Evolutionary conservation across 164 flowering plant genomes (phyloP).

Genomic region (Tetracentron sinense): DNA sequence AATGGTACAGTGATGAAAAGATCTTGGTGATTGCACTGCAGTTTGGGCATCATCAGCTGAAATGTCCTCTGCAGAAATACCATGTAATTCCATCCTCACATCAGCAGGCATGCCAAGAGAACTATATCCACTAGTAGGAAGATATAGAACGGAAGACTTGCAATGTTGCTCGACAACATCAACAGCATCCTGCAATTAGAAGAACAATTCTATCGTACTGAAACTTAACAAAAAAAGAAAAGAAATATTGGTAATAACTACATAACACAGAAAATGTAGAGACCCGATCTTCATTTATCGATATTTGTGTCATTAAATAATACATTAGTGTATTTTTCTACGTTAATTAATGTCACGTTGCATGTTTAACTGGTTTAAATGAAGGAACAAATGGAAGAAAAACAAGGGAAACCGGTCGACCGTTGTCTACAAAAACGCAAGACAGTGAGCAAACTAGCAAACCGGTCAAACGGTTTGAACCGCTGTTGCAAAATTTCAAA

Average conservation of each 20-base stretch:
- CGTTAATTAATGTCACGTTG: no score
- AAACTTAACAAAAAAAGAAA: no score
- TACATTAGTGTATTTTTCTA: no score
- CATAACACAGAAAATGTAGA: neutral
- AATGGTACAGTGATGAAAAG: conserved; percentile 4
- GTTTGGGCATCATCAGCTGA: conserved; percentile 16
- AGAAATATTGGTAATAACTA: neutral
- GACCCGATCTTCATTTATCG: no score
- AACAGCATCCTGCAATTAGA: conserved; percentile 32
- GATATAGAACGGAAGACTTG: conserved; percentile 8
- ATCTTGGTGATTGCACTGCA: conserved; percentile 7
- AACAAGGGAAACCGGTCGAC: no score
- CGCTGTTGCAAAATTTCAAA: no score
- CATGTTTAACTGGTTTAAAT: no score
- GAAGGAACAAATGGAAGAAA: no score
- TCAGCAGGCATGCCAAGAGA: conserved; percentile 13
- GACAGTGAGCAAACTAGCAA: no score
- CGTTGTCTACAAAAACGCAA: no score
- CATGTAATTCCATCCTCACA: conserved; percentile 1
- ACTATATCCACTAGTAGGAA: conserved; percentile 10
- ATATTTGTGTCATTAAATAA: no score
- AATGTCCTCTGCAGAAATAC: conserved; percentile 18
- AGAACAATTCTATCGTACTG: neutral
- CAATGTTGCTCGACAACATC: conserved; percentile 1
- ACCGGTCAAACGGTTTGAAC: no score